Evolutionary conservation across 208 protist species (phyloP), one percentile per base, ranked within the genome.

Genomic region (Trypanosomatidae sp.): DNA sequence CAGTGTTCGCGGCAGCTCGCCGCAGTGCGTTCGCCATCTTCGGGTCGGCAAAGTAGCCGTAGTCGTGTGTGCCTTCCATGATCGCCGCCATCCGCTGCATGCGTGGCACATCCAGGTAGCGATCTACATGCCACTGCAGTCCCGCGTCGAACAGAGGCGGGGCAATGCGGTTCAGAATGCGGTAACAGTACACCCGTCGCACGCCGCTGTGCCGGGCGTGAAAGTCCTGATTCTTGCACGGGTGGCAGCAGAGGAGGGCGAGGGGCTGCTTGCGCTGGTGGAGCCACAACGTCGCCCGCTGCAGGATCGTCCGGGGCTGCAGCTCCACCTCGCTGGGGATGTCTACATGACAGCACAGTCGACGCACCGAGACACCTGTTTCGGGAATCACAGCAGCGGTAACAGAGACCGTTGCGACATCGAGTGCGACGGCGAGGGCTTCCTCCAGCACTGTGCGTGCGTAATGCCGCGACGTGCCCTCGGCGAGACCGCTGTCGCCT

Each of bases 121-220:
- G 85, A 69, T 95, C 91, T 0, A 97, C 90, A 78, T 97, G 93
- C 91, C 93, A 97, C 71, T 95, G 92, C 46, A 92, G 41, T 22
- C 90, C 91, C 3, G 88, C 91, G 43, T 95, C 91, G 68, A 95
- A 94, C 28, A 97, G 76, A n/a, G 93, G 93, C 2, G 93, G 93
- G 0, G 93, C 93, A 22, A 97, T 81, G 43, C 93, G 90, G 77
- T 97, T 97, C n/a, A 94, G 81, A 55, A 97, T 93, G 66, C 93
- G 93, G 73, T 97, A 97, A 62, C 87, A 87, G 82, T 97, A 97
- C 33, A 95, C 81, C 5, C 93, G 87, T 46, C 88, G 80, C 71
- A 91, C 77, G 0, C 86, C 91, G 49, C 66, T 77, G 72, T 95
- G 89, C n/a, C 93, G 89, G 25, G 93, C 93, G 73, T 97, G 93